Evolutionary conservation across 2,329 filamentous ascomycete genomes (phyloP), one percentile per base, ranked within the genome.

Genomic region (Dactylellina parvicollis): DNA sequence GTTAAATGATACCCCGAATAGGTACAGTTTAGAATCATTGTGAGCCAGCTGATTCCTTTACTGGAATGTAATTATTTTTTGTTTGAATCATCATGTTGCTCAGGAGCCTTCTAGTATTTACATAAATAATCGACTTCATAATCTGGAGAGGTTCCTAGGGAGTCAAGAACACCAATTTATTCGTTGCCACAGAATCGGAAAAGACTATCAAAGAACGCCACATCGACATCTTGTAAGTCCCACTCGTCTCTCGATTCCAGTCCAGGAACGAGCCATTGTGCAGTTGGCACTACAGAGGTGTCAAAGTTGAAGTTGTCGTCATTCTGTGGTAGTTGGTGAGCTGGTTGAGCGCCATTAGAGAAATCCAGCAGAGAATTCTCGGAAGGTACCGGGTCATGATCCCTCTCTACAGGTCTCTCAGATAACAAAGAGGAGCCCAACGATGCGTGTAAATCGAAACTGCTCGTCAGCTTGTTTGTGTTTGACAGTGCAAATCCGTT

Each of bases 201-300:
- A 12, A 76, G 12, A 10, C 54, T 78, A 56, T 79, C 77, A 34
- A 80, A 79, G 20, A 81, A 80, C 2, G 79, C 79, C 67, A 77
- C 77, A 60, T 81, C 79, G 4, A 80, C 78, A 14, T 79, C 80
- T 66, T 81, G 78, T 28, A 80, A 79, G 0, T 77, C 76, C 79
- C 79, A 80, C 40, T 80, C 79, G 50, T 81, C 79, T 2, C 59
- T 18, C 0, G 34, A 16, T 7, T 64, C 50, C 34, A 44, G 10
- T 14, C 28, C 20, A 8, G 57, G 50, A 20, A 44, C 46, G 24
- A 20, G 38, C 7, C n/a, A 36, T 30, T 12, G 12, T 22, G 50
- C 44, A 12, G 42, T 26, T 4, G 34, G 7, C 20, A 7, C 0
- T 26, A 14, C 26, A 34, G 24, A 20, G 3, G 54, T 36, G 12